These are phyloP conservation scores for Wickerhamiella alocasiicola DNA, from an alignment of 805 yeast genomes.

Conservation along the genomic window DNA sequence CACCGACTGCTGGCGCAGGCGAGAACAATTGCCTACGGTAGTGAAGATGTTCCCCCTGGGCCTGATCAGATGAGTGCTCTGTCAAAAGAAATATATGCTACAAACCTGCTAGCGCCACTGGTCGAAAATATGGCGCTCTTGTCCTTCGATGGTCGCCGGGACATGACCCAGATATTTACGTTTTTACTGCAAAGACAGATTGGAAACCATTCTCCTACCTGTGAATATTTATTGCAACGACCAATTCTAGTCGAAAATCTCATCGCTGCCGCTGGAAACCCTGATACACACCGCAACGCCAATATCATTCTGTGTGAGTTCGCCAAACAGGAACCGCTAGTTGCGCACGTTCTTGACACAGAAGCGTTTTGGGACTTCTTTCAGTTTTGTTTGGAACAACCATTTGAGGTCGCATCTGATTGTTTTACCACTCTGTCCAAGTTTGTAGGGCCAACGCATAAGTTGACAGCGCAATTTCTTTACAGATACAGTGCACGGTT, in stretches of 20 bases:
- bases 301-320: constrained; percentile 80
- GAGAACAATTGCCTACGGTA: constrained; percentile 12
- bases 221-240: constrained; percentile 59
- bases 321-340: constrained; percentile 60
- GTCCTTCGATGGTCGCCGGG: constrained; percentile 85
- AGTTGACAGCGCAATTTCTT: constrained; percentile 59
- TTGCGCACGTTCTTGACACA: constrained; percentile 45
- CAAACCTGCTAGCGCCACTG: constrained; percentile 55
- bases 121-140: constrained; percentile 48
- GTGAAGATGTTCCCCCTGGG: constrained; percentile 29
- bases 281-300: constrained; percentile 58
- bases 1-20: constrained; percentile 15
- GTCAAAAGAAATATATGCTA: constrained; percentile 64
- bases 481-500: constrained; percentile 43
- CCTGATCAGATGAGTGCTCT: constrained; percentile 65
- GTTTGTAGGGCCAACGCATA: constrained; percentile 55
- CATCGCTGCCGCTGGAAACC: constrained; percentile 58
- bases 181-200: constrained; percentile 67
- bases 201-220: constrained; percentile 66
- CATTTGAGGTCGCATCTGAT: constrained; percentile 85
- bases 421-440: constrained; percentile 68
- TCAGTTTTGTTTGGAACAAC: constrained; percentile 57
- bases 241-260: constrained; percentile 54
- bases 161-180: constrained; percentile 58
- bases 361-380: constrained; percentile 72